Evolutionary conservation across 768 basidiomycete genomes (phyloP), one percentile per base, ranked within the genome.

Genomic region (Amanita exitialis): DNA sequence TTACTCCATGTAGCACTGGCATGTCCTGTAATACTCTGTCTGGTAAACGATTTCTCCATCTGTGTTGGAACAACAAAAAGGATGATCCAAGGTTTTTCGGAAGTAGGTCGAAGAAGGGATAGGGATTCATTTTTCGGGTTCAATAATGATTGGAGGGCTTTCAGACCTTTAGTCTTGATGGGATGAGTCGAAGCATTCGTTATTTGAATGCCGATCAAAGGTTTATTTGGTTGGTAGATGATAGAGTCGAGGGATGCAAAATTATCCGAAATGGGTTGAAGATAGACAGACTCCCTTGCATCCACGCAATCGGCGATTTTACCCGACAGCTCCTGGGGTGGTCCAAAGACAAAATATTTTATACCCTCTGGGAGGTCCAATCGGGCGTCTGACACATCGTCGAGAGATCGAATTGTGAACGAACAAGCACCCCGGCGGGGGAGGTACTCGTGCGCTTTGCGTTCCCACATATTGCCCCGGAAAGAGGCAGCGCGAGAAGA

Each of bases 1-100:
- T 30, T 8, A 46, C 18, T 21, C 44, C 44, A 46, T 16, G 12
- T 7, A 16, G 30, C 44, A 45, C 38, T 39, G 18, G 18, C 39
- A 41, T 41, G 18, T 18, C 38, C 38, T 21, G 20, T 41, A 41
- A 41, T 21, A 21, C 20, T 21, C 44, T 46, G 44, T 46, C 18
- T 46, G 18, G 7, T 15, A 46, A 46, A 46, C 9, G 44, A 46
- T 30, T 20, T 21, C 25, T n/a, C 44, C 44, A 46, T 30, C 15
- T 10, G 44, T 20, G 15, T 16, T 30, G 44, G 44, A 46, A 46
- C 44, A 30, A 46, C 44, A 36, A 46, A 46, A n/a, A 46, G 18
- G 25, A 46, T 36, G 28, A 46, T 46, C 44, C 44, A 46, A 16
- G 15, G 15, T 30, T 36, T 28, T n/a, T 28, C 25, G n/a, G 25